phyloP scores from a whole-genome alignment of 345 rosid species.

The Salix caprea region DNA sequence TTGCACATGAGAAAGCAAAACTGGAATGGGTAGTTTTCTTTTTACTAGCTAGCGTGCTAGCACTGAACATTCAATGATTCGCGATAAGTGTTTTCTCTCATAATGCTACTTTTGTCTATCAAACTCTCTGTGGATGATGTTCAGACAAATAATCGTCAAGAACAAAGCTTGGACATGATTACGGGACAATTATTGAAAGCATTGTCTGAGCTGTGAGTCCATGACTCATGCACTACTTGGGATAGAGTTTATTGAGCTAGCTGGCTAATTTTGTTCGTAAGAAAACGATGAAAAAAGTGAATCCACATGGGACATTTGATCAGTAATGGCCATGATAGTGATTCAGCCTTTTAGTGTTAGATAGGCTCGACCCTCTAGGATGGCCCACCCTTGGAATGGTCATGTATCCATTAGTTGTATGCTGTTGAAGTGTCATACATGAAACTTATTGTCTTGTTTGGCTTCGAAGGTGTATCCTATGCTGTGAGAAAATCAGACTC shows the following conservation, averaged over 20 bases:
- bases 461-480: background rate
- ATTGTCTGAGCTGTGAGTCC: background rate
- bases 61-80: conserved; percentile 6
- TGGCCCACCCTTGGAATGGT: background rate
- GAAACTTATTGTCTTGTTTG: background rate
- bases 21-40: conserved; percentile 8
- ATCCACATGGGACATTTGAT: background rate
- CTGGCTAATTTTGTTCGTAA: background rate
- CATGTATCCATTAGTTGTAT: background rate
- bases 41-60: conserved; percentile 1
- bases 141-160: background rate
- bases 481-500: background rate
- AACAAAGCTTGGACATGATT: background rate
- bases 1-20: conserved; percentile 14
- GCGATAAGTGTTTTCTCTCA: background rate
- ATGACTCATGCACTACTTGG: background rate
- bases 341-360: conserved; percentile 15
- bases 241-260: background rate
- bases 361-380: background rate
- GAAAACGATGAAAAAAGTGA: background rate
- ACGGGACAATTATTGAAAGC: background rate
- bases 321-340: conserved; percentile 15
- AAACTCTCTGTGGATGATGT: background rate
- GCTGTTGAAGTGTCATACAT: conserved; percentile 1
- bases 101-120: conserved; percentile 12